These are phyloP conservation scores for Periconia sp. DNA, from an alignment of 2,329 filamentous ascomycete species.

Conservation along the genomic window DNA sequence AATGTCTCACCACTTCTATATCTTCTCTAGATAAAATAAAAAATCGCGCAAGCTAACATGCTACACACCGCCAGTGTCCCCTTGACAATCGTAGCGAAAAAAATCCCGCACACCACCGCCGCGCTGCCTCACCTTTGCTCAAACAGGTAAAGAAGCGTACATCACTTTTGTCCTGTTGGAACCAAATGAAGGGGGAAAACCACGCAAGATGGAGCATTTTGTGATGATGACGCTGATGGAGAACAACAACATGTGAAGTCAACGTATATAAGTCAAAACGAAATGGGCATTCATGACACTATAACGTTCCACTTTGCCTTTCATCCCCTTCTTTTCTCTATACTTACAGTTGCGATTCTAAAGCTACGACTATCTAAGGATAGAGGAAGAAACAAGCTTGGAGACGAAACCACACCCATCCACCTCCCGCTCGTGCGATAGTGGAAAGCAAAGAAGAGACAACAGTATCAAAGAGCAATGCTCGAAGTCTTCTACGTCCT, in stretches of 20 bases:
- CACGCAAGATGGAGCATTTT: not conserved
- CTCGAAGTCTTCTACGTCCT: conserved; percentile 9
- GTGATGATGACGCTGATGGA: not conserved
- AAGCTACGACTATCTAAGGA: too few species aligned
- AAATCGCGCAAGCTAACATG: not conserved
- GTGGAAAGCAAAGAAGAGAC: not conserved
- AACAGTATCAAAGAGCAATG: not conserved
- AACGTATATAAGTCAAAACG: too few species aligned
- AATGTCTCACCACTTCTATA: not conserved
- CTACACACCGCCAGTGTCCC: not conserved
- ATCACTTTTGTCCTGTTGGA: not conserved
- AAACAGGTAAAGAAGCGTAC: not conserved
- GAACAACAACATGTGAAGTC: not conserved
- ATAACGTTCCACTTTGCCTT: too few species aligned
- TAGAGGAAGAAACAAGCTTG: too few species aligned
- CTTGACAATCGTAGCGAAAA: not conserved
- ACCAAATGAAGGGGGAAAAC: not conserved
- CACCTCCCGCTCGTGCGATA: not conserved
- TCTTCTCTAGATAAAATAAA: not conserved
- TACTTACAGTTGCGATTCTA: too few species aligned
- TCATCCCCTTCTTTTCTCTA: too few species aligned
- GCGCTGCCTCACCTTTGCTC: not conserved
- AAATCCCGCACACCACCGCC: not conserved
- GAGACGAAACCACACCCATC: not conserved
- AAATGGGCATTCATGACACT: too few species aligned